Evolutionary conservation across 306 rosid species (phyloP).

Genomic region (Datisca glomerata): DNA sequence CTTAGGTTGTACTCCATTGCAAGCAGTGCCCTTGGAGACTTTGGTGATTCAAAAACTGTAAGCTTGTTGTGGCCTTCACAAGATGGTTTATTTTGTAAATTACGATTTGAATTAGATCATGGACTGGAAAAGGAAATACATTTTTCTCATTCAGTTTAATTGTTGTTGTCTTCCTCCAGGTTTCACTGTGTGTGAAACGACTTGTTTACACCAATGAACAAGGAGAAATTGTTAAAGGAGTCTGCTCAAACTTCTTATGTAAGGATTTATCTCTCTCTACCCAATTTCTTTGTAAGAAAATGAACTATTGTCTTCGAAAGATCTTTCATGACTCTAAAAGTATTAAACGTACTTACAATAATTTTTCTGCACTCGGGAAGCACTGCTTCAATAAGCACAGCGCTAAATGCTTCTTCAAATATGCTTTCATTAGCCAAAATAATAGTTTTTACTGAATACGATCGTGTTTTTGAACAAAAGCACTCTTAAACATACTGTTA

Average conservation of each 20-base stretch:
- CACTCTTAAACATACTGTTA: too few species aligned
- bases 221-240: conserved; percentile 91
- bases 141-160: background rate
- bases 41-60: conserved; percentile 92
- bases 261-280: conserved; percentile 21
- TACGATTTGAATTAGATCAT: too few species aligned
- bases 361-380: too few species aligned
- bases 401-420: too few species aligned
- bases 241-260: conserved; percentile 95
- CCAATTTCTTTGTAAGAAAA: too few species aligned
- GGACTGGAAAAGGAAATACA: background rate
- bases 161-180: conserved; percentile 39
- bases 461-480: too few species aligned
- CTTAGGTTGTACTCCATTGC: conserved; percentile 83
- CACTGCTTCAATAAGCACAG: too few species aligned
- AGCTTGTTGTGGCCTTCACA: conserved; percentile 10
- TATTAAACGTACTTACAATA: too few species aligned
- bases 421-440: too few species aligned
- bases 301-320: too few species aligned
- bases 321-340: too few species aligned
- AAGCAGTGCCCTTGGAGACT: conserved; percentile 90
- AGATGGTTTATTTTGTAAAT: background rate
- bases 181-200: conserved; percentile 89
- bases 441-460: too few species aligned
- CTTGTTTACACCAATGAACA: conserved; percentile 82